Evolutionary conservation across 2,329 filamentous ascomycete genomes (phyloP).

Genomic region (Torrubiella hemipterigena): DNA sequence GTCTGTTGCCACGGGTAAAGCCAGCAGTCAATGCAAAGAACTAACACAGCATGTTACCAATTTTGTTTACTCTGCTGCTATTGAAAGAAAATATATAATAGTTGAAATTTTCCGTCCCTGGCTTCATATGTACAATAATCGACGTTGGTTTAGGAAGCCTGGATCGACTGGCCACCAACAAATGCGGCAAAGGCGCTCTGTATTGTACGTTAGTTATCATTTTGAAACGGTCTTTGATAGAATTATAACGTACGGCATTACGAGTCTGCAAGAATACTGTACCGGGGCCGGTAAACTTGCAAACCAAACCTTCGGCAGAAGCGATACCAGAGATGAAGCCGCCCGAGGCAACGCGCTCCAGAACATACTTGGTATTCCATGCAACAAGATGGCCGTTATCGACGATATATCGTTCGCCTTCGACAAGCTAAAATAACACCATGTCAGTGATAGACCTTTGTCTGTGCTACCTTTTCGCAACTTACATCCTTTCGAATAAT

Average conservation of each 20-base stretch:
- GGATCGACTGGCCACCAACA: conserved; percentile 33
- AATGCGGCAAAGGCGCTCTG: conserved; percentile 41
- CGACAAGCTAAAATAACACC: conserved; percentile 42
- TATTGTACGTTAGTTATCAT: not conserved
- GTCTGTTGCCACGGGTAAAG: too few relatives aligned
- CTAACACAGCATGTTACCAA: too few relatives aligned
- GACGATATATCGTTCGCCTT: conserved; percentile 79
- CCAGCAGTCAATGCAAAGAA: too few relatives aligned
- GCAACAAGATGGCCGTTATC: conserved; percentile 91
- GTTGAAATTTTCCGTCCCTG: too few relatives aligned
- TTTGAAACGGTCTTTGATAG: not conserved
- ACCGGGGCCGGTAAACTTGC: conserved; percentile 86
- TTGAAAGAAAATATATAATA: not conserved
- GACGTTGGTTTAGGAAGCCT: conserved; percentile 11
- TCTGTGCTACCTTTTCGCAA: too few relatives aligned
- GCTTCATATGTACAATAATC: too few relatives aligned
- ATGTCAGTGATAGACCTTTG: too few relatives aligned
- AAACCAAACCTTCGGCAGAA: conserved; percentile 79
- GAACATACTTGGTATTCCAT: conserved; percentile 90
- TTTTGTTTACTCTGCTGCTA: too few relatives aligned
- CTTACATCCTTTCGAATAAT: conserved; percentile 89
- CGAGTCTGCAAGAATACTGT: conserved; percentile 89
- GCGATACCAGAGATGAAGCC: conserved; percentile 83
- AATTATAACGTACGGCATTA: conserved; percentile 49
- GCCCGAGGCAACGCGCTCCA: conserved; percentile 82